Base-by-base conservation (phyloP, 495 filamentous ascomycete species). In the Durotheca rogersii region DNA sequence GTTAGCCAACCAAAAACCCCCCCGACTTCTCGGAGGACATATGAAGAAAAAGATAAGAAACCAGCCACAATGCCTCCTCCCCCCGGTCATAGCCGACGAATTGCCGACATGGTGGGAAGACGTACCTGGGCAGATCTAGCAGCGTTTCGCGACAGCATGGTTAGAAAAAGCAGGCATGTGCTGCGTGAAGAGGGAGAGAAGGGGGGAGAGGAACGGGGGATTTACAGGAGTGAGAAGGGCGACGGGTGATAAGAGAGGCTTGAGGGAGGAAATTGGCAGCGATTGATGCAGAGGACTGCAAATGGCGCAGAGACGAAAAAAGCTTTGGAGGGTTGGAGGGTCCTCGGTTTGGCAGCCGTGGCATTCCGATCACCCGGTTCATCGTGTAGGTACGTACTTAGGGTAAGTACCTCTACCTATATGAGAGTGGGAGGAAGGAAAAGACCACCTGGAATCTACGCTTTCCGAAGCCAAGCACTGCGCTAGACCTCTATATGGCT, bases 71-170 rank as follows among this genome's bases (percentile, higher is more conserved):
- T 27, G 9, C 9, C 23, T 27, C 4, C 9, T 9, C 23, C 4
- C 9, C 9, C 4, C 4, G 9, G 23, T 4, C 23, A 4, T 27
- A 27, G n/a, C n/a, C n/a, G n/a, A n/a, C n/a, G n/a, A n/a, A n/a
- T n/a, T n/a, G n/a, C n/a, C n/a, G n/a, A n/a, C n/a, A n/a, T n/a
- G n/a, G n/a, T n/a, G n/a, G n/a, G n/a, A n/a, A n/a, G n/a, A 63
- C 67, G 25, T 70, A 76, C 74, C 72, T 74, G 69, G 30, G 72
- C 70, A 44, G 70, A 60, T 62, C 76, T 66, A 36, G 71, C 61
- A 55, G 81, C 80, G 75, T 74, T 80, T 62, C 78, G 73, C 66
- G 80, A 80, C 64, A 85, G 70, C 82, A 86, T 86, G 46, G 45
- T 62, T 27, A 16, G 23, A 31, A 14, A 31, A 44, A 16, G 37